Percentiles rank a stretch among this genome's conserved stretches.
These are phyloP conservation scores for Neonectria punicea DNA, from an alignment of 2,329 filamentous ascomycete genomes.

Conservation along the genomic window DNA sequence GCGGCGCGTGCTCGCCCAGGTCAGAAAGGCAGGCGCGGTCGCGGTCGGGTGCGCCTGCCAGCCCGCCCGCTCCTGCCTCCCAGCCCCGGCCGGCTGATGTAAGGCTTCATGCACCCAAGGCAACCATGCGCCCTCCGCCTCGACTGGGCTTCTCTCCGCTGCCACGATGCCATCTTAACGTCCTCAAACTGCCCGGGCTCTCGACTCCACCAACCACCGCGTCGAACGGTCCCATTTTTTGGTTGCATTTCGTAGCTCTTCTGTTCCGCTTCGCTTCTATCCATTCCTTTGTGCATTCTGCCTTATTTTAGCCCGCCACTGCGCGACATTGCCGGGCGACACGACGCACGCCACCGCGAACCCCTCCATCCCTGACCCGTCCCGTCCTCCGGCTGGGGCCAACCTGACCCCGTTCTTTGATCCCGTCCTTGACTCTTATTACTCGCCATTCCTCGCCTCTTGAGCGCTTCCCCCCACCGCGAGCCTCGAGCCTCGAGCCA, in stretches of 20 bases:
- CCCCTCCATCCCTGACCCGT: slow-evolving; percentile 43
- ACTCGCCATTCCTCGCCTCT: slow-evolving; percentile 2
- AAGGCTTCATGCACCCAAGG: slow-evolving; percentile 27
- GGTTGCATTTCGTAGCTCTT: slow-evolving; percentile 14
- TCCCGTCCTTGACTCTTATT: slow-evolving; percentile 14
- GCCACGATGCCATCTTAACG: slow-evolving; percentile 40
- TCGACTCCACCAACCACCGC: slow-evolving; percentile 17
- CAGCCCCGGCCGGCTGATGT: slow-evolving; percentile 26
- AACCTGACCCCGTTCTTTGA: slow-evolving; percentile 17
- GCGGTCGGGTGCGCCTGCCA: neutral
- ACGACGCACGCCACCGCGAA: slow-evolving; percentile 44
- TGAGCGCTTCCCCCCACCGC: slow-evolving; percentile 19
- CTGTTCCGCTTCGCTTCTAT: slow-evolving; percentile 26
- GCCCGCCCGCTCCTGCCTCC: slow-evolving; percentile 4
- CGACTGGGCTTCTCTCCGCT: slow-evolving; percentile 37
- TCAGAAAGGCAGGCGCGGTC: neutral
- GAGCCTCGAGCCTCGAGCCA: slow-evolving; percentile 26
- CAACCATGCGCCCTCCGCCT: slow-evolving; percentile 28
- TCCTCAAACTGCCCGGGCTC: slow-evolving; percentile 4
- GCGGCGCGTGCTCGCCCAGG: neutral
- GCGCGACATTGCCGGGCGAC: slow-evolving; percentile 44
- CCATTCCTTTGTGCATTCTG: slow-evolving; percentile 30
- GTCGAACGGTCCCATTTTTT: slow-evolving; percentile 17
- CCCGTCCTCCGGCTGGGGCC: slow-evolving; percentile 12
- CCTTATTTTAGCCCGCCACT: slow-evolving; percentile 27